Evolutionary conservation across 805 yeast genomes (phyloP).

Genomic region (Phaffomyces opuntiae): DNA sequence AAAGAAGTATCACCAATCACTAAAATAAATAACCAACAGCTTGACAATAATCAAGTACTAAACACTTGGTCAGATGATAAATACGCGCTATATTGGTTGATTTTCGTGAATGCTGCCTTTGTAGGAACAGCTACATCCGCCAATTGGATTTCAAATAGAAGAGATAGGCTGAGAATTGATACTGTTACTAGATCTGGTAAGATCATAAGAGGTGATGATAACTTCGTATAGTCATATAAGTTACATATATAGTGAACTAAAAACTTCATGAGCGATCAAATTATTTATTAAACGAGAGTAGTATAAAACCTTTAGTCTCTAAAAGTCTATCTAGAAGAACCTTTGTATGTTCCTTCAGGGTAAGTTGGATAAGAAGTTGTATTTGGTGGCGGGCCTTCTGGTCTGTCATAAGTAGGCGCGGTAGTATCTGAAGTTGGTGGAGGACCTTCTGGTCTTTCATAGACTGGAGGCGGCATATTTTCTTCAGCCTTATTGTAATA

Average conservation of each 20-base stretch:
- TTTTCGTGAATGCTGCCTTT: slow-evolving; percentile 26
- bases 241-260: too few relatives aligned
- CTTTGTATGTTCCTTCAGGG: neutral
- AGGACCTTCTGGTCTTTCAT: slow-evolving; percentile 12
- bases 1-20: neutral
- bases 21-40: slow-evolving; percentile 4
- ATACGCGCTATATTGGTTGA: slow-evolving; percentile 22
- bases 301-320: neutral
- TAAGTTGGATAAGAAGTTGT: neutral
- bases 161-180: slow-evolving; percentile 18
- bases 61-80: slow-evolving; percentile 20
- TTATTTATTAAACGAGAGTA: too few relatives aligned
- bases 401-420: slow-evolving; percentile 5
- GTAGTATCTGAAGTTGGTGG: slow-evolving; percentile 3
- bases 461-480: neutral
- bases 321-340: neutral
- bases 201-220: slow-evolving; percentile 12
- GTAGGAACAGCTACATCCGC: slow-evolving; percentile 16
- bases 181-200: slow-evolving; percentile 17
- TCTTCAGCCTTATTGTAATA: slow-evolving; percentile 4
- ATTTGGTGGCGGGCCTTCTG: slow-evolving; percentile 13
- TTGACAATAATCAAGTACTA: slow-evolving; percentile 9
- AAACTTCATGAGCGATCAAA: too few relatives aligned
- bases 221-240: slow-evolving; percentile 6
- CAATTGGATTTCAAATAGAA: slow-evolving; percentile 5